These are phyloP conservation scores for Chionographis japonica DNA, from an alignment of 106 monocot species.

Conservation along the genomic window DNA sequence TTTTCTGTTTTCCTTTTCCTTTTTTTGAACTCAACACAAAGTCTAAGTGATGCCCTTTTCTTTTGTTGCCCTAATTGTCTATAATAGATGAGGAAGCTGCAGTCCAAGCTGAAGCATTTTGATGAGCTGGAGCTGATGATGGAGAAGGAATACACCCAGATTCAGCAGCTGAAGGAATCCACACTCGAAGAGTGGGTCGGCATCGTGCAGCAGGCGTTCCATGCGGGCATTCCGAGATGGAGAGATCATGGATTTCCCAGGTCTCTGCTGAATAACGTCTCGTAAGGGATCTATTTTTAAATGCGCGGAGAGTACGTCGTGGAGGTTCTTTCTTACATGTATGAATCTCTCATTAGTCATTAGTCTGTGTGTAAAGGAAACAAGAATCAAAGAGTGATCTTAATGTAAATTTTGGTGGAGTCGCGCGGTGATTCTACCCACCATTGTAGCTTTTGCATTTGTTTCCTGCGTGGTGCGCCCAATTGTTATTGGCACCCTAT, in stretches of 20 bases:
- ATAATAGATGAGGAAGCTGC: slow-evolving; percentile 63
- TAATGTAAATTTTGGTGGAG: too few relatives aligned
- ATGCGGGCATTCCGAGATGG: slow-evolving; percentile 54
- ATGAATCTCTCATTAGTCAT: too few relatives aligned
- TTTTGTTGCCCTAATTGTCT: not conserved
- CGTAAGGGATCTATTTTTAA: slow-evolving; percentile 1
- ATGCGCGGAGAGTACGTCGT: too few relatives aligned
- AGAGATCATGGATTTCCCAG: slow-evolving; percentile 39
- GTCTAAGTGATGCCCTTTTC: not conserved
- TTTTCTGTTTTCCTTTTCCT: not conserved
- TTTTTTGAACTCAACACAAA: not conserved
- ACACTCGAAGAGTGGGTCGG: slow-evolving; percentile 57
- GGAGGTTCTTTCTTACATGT: too few relatives aligned
- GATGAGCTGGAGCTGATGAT: slow-evolving; percentile 63
- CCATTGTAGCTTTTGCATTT: too few relatives aligned
- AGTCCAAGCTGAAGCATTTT: slow-evolving; percentile 76
- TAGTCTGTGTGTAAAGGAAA: too few relatives aligned
- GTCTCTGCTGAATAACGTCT: slow-evolving; percentile 7
- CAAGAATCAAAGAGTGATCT: too few relatives aligned
- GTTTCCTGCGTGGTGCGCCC: too few relatives aligned
- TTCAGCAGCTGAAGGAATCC: slow-evolving; percentile 57
- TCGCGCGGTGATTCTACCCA: too few relatives aligned
- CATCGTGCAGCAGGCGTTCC: slow-evolving; percentile 32
- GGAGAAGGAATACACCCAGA: slow-evolving; percentile 56
- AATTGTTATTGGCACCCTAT: too few relatives aligned